These are phyloP conservation scores for Medakamo hakoo DNA, from an alignment of 139 green algal genomes.

Conservation along the genomic window DNA sequence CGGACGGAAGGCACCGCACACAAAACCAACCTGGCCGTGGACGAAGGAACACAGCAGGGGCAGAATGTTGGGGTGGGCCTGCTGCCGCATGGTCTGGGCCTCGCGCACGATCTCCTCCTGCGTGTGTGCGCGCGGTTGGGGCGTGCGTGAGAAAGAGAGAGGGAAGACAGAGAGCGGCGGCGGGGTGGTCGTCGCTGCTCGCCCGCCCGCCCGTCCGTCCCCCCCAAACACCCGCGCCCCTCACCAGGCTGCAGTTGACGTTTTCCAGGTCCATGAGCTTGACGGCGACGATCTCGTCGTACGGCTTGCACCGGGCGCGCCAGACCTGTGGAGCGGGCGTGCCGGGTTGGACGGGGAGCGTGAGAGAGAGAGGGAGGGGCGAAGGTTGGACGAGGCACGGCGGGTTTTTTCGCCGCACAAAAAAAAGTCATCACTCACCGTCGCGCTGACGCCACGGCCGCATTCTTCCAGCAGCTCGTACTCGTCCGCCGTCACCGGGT, in stretches of 20 bases:
- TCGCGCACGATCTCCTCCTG: slow-evolving; percentile 92
- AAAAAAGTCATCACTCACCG: slow-evolving; percentile 37
- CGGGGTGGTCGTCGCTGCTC: neutral
- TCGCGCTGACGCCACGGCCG: slow-evolving; percentile 79
- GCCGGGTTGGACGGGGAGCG: neutral
- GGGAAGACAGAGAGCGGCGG: neutral
- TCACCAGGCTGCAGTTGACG: slow-evolving; percentile 64
- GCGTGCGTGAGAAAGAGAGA: neutral
- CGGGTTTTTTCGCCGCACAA: neutral
- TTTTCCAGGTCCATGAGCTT: slow-evolving; percentile 95
- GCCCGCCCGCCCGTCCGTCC: too few species aligned
- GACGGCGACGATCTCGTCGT: slow-evolving; percentile 69
- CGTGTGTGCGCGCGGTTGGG: neutral
- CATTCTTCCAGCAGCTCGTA: slow-evolving; percentile 90
- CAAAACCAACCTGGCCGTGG: slow-evolving; percentile 19
- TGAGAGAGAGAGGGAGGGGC: neutral
- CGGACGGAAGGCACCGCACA: too few species aligned
- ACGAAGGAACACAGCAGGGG: slow-evolving; percentile 85
- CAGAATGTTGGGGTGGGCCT: slow-evolving; percentile 91
- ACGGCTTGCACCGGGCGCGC: slow-evolving; percentile 52
- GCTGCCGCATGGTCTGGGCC: slow-evolving; percentile 84
- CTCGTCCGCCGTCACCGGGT: slow-evolving; percentile 42
- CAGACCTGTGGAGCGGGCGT: slow-evolving; percentile 42
- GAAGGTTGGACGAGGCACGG: neutral
- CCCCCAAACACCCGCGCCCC: neutral